Evolutionary conservation across 2,329 filamentous ascomycete genomes (phyloP).

Genomic region (Cladorrhinum sp.): DNA sequence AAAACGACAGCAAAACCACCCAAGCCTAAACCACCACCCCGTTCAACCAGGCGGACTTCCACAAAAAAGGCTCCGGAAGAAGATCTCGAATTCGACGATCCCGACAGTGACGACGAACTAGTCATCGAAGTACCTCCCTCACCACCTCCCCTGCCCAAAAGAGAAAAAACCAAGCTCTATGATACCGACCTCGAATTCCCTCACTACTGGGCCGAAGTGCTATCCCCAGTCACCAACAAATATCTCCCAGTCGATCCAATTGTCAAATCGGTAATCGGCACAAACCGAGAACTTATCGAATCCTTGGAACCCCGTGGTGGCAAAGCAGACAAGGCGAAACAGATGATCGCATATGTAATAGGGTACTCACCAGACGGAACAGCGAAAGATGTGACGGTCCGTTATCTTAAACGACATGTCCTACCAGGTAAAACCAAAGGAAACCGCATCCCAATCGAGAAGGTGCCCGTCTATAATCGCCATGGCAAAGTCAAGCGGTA

Average conservation of each 20-base stretch:
- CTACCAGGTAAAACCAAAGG: conserved; percentile 91
- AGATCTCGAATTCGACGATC: conserved; percentile 46
- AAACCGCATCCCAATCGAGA: conserved; percentile 72
- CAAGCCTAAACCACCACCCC: conserved; percentile 20
- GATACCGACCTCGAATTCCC: conserved; percentile 79
- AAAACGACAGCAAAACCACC: conserved; percentile 16
- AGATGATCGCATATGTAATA: conserved; percentile 86
- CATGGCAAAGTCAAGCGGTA: conserved; percentile 74
- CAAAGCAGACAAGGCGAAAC: conserved; percentile 80
- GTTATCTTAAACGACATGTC: conserved; percentile 78
- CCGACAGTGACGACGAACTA: conserved; percentile 57
- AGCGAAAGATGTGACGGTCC: conserved; percentile 89
- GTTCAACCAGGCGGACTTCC: conserved; percentile 6
- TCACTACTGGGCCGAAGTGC: conserved; percentile 88
- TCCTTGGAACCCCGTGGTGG: conserved; percentile 78
- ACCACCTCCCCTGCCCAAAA: conserved; percentile 40
- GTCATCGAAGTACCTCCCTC: conserved; percentile 53
- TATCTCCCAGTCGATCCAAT: conserved; percentile 77
- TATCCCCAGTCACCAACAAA: conserved; percentile 76
- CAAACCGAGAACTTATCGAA: conserved; percentile 67
- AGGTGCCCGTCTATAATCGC: conserved; percentile 73
- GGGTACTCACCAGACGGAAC: conserved; percentile 80
- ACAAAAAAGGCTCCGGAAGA: neutral
- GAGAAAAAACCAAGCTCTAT: conserved; percentile 47
- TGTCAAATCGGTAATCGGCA: conserved; percentile 65